Evolutionary conservation across 768 basidiomycete genomes (phyloP), one percentile per base, ranked within the genome.

Genomic region (Lactifluus volemus): DNA sequence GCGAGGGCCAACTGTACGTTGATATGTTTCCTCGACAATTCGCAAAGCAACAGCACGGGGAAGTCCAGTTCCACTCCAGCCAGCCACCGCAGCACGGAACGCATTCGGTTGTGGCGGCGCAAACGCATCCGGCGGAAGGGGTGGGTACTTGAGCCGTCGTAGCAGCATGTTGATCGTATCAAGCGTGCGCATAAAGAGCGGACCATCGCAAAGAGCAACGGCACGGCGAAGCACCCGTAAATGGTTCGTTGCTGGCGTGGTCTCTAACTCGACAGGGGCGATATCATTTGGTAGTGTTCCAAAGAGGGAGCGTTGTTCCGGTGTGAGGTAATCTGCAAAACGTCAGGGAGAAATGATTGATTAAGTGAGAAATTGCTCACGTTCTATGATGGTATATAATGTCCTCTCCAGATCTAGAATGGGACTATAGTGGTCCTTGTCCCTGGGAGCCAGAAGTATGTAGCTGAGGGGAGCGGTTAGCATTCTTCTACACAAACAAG

Each of bases 21-120:
- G 92, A 68, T 99, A 98, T 41, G 86, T 89, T 76, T 98, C 93
- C 48, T 94, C 92, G 55, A 89, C 78, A 51, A 96, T 81, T 45
- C 87, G 84, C 75, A 84, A 79, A 59, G 88, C 76, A 2, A 94
- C 81, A 38, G 81, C 78, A 50, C 83, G 76, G 0, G 85, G 88
- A 30, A 94, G 69, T 3, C 82, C 84, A 1, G 68, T 74, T 19
- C 74, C 67, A 0, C 72, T 73, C 86, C 86, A 89, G 0, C 72
- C 67, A 42, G 75, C 71, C 5, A 84, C 75, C 2, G 73, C 70
- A 19, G 75, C 70, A 69, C 75, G 81, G 14, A 90, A 70, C 1
- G 73, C 63, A 63, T 88, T 88, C 3, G 71, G 73, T 0, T 74
- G 39, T 0, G 73, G 60, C 0, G 77, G 75, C 3, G 72, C 73